Base-by-base conservation (phyloP, 2,329 filamentous ascomycete genomes). In the Sporothrix sp. region DNA sequence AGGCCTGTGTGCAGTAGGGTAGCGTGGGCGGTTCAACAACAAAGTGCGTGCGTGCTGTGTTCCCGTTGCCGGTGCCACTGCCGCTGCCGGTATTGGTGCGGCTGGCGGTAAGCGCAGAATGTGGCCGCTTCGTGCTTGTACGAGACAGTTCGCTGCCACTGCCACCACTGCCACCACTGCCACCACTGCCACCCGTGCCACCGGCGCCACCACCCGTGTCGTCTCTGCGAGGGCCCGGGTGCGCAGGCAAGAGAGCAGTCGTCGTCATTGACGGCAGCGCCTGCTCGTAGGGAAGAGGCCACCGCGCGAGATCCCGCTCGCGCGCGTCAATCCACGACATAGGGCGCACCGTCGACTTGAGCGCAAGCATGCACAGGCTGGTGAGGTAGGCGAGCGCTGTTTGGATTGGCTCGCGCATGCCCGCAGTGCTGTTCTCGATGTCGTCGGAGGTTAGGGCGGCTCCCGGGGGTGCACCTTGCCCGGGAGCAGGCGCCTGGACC, bases 351-450 rank as follows among this genome's bases (percentile, higher is more conserved):
- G 14, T 16, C 16, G 48, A 48, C 10, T 28, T 3, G 2, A 40
- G 7, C 5, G 43, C 30, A 6, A 43, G n/a, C 43, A 53, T 20
- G 44, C 30, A 32, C 14, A 54, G 23, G 14, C 28, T 51, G 11
- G 48, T 27, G 2, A 54, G 27, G 23, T 54, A 36, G 7, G 43
- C 39, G 16, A 32, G 6, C 13, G 52, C 48, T 3, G 48, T 54
- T 1, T 44, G 21, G 1, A 13, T 38, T 9, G 52, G 48, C 10
- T 28, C 44, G 4, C 48, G 39, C 7, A 11, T 18, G n/a, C n/a
- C n/a, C n/a, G n/a, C n/a, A n/a, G n/a, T n/a, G n/a, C n/a, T n/a
- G n/a, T n/a, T n/a, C 16, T 8, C 7, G 20, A 45, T 45, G 18
- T 9, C 20, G 28, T 33, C 30, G 3, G 30, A n/a, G 21, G 28